Conservation (phyloP, 2,329 filamentous ascomycete species). For the Penicillium sp. region DNA sequence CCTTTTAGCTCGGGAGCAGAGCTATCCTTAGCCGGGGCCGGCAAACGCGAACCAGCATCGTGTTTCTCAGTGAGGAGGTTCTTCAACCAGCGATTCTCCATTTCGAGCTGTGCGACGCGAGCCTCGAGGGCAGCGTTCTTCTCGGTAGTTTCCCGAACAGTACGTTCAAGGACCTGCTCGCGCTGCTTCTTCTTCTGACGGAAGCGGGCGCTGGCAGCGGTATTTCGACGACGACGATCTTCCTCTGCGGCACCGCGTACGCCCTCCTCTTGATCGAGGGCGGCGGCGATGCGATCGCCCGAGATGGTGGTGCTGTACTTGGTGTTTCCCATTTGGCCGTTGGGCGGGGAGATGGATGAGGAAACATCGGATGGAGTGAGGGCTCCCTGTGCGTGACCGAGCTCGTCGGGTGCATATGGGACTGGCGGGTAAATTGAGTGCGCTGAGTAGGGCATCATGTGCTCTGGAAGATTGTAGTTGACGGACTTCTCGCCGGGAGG, state of each 20-base stretch:
- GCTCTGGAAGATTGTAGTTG: slow-evolving; percentile 40
- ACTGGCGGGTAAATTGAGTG: slow-evolving; percentile 41
- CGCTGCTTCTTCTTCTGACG: slow-evolving; percentile 95
- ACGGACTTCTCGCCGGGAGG: slow-evolving; percentile 35
- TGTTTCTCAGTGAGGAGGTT: slow-evolving; percentile 80
- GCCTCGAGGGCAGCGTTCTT: slow-evolving; percentile 72
- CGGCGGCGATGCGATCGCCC: slow-evolving; percentile 42
- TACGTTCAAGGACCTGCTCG: slow-evolving; percentile 78
- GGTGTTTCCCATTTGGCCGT: slow-evolving; percentile 39
- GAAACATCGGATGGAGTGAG: slow-evolving; percentile 44
- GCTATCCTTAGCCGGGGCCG: slow-evolving; percentile 26
- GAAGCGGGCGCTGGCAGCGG: slow-evolving; percentile 83
- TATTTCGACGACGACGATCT: slow-evolving; percentile 86
- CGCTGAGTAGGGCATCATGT: slow-evolving; percentile 40
- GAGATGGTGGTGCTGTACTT: slow-evolving; percentile 42
- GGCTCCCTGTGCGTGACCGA: slow-evolving; percentile 35
- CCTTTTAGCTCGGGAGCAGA: slow-evolving; percentile 21
- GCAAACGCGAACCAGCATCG: slow-evolving; percentile 36
- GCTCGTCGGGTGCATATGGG: slow-evolving; percentile 38
- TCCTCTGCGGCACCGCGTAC: slow-evolving; percentile 76
- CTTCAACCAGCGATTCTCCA: slow-evolving; percentile 79
- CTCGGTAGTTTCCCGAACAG: slow-evolving; percentile 78
- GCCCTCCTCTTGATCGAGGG: slow-evolving; percentile 65
- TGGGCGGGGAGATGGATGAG: slow-evolving; percentile 43
- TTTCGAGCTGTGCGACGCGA: slow-evolving; percentile 73